Evolutionary conservation across 805 yeast species (phyloP), one percentile per base, ranked within the genome.

Genomic region (Wickerhamomyces pijperi): DNA sequence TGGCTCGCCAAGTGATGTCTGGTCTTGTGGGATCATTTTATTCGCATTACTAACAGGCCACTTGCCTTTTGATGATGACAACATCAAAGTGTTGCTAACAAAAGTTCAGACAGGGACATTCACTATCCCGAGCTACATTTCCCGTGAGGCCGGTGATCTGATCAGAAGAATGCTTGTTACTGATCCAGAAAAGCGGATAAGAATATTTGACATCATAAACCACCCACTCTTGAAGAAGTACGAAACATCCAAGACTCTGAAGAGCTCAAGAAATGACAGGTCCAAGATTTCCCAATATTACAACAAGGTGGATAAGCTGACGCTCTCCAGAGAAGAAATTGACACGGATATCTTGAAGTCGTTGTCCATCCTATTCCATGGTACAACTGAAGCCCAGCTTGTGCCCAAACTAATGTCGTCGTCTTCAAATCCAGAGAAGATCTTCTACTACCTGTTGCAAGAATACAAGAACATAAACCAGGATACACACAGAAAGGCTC

Each of bases 1-100:
- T 55, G 98, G 98, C 13, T 87, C 94, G 23, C 96, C 95, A 33
- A 79, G 94, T 25, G 98, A 92, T 60, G 88, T 92, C 40, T 92
- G 98, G 98, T 88, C 95, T 6, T 88, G 97, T 63, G 97, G 98
- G 51, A 85, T 92, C 44, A 92, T 92, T 39, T 65, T 92, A 40
- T 92, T 85, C 64, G 98, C 98, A 0, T 65, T 92, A 36, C 68
- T 92, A 35, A 88, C 97, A 0, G 98, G 97, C 32, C 90, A 92
- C 58, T 65, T 92, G 42, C 98, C 98, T 2, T 92, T 92, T 57
- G 98, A 92, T 60, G 97, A 92, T 60, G 97, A 90, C 48, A 87
- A 87, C 58, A 87, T 92, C 46, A 73, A 97, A 51, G 80, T 82
- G 52, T 65, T 92, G 46, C 67, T 92, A 37, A 64, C 86, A 48